Base-by-base conservation (phyloP, 257 asterid species). In the Marsdenia floribunda region DNA sequence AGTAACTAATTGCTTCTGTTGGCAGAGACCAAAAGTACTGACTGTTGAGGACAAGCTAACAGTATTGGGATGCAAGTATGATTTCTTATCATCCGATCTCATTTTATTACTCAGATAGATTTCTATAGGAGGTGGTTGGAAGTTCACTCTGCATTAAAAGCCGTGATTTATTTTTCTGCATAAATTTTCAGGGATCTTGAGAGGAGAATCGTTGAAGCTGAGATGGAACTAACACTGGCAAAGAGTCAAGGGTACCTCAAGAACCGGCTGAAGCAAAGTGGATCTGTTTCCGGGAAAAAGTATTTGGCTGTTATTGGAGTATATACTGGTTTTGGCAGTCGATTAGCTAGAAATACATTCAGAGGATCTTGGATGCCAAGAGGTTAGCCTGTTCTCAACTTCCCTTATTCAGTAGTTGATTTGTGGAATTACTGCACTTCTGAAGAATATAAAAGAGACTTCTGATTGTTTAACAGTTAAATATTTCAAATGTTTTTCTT, bases 201-300 rank as follows among this genome's bases (percentile, higher is more conserved):
- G 84, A 85, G 89, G 78, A 88, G 85, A 79, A 88, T 93, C 71
- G 96, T 87, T 84, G 96, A 90, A 78, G 87, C 87, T 58, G 97
- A 93, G 89, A 93, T 91, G 97, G 97, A 93, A 76, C 75, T 93
- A 83, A 86, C 98, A 12, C 72, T 90, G 78, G 98, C 96, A 11
- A 93, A 93, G 87, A 88, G 96, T 86, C 89, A 93, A 83, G 98
- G 98, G 67, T 93, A 84, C 85, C 96, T 93, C 72, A 90, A 87
- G 85, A 90, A 85, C 75, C 96, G 85, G 82, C 75, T 83, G 81
- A 83, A 80, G 84, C 86, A 76, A 81, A 86, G 81, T 77, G 88
- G 82, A 65, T 40, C 88, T 57, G 79, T 87, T 72, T 81, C 96
- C 18, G 75, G 85, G 76, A 89, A 84, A 75, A 90, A 85, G 76